Evolutionary conservation across 164 flowering plant genomes (phyloP), one percentile per base, ranked within the genome.

Genomic region (Vitis cinerea): DNA sequence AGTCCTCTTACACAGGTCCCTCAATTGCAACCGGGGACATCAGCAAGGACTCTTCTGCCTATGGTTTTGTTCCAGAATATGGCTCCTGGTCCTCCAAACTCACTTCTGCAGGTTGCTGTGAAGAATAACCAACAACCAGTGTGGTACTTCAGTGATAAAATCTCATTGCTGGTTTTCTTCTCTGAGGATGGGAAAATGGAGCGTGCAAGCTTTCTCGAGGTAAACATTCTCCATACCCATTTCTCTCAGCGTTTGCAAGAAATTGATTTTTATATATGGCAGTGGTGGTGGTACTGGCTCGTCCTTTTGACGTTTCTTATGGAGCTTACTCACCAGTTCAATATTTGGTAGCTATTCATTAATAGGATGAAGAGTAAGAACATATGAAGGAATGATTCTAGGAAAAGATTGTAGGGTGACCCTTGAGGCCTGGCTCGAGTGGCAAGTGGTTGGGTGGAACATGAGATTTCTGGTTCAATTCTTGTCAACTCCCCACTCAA

Each of bases 101-200:
- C 95, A 31, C 86, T 92, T 73, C 72, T 96, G 78, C 99, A 96
- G 80, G 91, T 96, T 66, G 99, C 98, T 50, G 91, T 96, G 70
- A 96, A 93, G 71, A 93, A 96, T 76, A 90, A 79, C 81, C 98
- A 96, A 80, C 99, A 96, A 72, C 99, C 95, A n/a, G 98, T 96
- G 1, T 96, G 97, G 98, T 96, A 96, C 80, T 93, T 91, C 85
- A 91, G 74, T 66, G 98, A 93, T 72, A 91, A 89, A 70, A 77
- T 96, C 37, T 74, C 83, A 12, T 73, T 96, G 72, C 80, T 80
- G 56, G 83, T 77, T 15, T 71, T 96, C 44, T 90, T 96, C 72
- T 67, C 87, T 0, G 99, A 96, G 76, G 99, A 96, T 80, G 98
- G 99, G 30, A 88, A 80, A 72, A 96, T 93, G 98, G 99, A 96